These are phyloP conservation scores for Vitis riparia DNA, from an alignment of 164 flowering plant species.

Conservation along the genomic window DNA sequence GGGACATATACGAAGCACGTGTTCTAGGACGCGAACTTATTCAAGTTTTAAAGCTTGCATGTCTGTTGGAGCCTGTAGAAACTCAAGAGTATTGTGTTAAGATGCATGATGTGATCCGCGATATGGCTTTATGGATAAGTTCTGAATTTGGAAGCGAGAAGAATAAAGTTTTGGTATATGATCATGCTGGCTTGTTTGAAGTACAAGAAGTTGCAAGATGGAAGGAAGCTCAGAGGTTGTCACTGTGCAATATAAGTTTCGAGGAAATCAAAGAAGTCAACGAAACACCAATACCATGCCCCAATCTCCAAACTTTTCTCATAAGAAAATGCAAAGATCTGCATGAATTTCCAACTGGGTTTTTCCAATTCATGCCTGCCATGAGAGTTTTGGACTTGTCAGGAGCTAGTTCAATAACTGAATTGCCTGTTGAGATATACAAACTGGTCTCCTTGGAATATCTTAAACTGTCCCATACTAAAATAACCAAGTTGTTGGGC, in stretches of 20 bases:
- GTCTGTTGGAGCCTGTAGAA: background rate
- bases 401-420: too few species aligned
- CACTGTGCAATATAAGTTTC: background rate
- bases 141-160: background rate
- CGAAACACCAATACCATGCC: background rate
- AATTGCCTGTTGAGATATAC: too few species aligned
- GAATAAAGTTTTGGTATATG: background rate
- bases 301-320: too few species aligned
- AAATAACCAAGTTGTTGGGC: background rate
- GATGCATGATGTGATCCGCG: conserved; percentile 21
- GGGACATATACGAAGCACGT: background rate
- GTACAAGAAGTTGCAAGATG: background rate
- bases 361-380: too few species aligned
- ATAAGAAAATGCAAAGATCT: too few species aligned
- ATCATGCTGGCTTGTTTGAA: background rate
- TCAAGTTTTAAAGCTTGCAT: background rate
- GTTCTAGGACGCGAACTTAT: conserved; percentile 7
- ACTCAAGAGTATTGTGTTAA: background rate
- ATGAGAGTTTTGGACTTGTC: too few species aligned
- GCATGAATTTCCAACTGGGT: too few species aligned
- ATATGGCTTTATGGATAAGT: conserved; percentile 15
- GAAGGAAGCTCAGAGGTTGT: background rate
- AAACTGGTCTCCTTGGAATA: background rate
- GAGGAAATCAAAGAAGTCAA: background rate
- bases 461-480: conserved; percentile 10